A percentile compares a stretch with the other conserved stretches of the same genome.
Evolutionary conservation across 2,329 filamentous ascomycete species (phyloP).

Genomic region (Onygenales sp.): DNA sequence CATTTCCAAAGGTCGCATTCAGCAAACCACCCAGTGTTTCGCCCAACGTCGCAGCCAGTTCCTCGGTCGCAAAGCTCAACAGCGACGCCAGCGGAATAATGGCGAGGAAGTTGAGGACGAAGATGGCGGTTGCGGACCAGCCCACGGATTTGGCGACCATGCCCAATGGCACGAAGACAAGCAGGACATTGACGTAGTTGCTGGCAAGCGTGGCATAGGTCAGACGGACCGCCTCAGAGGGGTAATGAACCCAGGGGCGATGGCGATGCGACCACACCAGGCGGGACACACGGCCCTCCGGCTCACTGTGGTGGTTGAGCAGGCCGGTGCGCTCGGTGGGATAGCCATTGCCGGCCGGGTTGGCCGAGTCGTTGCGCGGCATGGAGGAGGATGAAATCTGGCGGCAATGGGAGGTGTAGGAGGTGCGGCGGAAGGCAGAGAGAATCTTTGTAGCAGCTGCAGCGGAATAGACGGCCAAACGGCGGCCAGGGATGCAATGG

Average conservation of each 20-base stretch:
- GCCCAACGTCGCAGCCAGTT: conserved; percentile 50
- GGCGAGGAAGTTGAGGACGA: conserved; percentile 54
- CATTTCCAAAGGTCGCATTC: conserved; percentile 59
- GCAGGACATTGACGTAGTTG: conserved; percentile 50
- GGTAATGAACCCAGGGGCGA: conserved; percentile 30
- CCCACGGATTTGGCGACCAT: conserved; percentile 53
- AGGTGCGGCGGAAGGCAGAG: conserved; percentile 11
- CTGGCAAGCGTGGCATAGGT: conserved; percentile 37
- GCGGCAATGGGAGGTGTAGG: conserved; percentile 1
- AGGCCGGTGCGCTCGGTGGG: conserved; percentile 8
- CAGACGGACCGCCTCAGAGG: conserved; percentile 28
- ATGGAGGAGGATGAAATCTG: conserved; percentile 5
- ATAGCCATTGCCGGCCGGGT: conserved; percentile 4
- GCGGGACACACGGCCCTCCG: neutral
- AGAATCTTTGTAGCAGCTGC: conserved; percentile 7
- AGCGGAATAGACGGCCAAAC: neutral
- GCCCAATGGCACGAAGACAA: conserved; percentile 56
- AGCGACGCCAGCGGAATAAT: conserved; percentile 54
- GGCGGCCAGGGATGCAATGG: neutral
- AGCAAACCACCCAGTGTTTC: conserved; percentile 54
- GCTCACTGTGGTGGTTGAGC: conserved; percentile 1
- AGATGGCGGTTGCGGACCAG: conserved; percentile 50
- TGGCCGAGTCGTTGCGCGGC: neutral
- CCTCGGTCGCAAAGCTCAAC: conserved; percentile 56
- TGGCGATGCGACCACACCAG: conserved; percentile 21